Evolutionary conservation across 225 moss, liverwort and hornwort genomes (phyloP).

Genomic region (Asterella californica): DNA sequence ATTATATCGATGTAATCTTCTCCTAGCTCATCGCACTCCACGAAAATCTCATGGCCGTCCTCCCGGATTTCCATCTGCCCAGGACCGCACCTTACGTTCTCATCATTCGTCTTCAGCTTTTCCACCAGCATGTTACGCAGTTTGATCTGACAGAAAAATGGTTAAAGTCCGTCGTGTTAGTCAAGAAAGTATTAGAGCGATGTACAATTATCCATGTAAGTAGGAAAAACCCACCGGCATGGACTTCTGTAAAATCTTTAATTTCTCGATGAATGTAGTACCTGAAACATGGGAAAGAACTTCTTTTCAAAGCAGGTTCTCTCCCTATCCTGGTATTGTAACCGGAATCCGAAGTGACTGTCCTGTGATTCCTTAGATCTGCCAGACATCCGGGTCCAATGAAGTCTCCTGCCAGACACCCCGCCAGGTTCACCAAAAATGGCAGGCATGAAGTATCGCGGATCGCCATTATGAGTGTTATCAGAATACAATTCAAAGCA

Average conservation of each 20-base stretch:
- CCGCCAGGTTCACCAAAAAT: not conserved
- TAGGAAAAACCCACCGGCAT: not conserved
- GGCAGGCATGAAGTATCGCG: not conserved
- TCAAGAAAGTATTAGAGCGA: not conserved
- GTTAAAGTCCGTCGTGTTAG: too few species aligned
- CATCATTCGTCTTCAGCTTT: not conserved
- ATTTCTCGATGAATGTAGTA: not conserved
- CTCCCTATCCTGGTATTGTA: not conserved
- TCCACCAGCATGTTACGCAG: not conserved
- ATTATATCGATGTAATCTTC: not conserved
- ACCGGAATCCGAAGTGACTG: not conserved
- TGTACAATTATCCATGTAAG: not conserved
- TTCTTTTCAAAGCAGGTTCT: not conserved
- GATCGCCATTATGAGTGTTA: not conserved
- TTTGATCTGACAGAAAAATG: not conserved
- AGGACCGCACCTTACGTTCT: not conserved
- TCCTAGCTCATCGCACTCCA: not conserved
- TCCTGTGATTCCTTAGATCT: not conserved
- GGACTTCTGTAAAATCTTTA: too few species aligned
- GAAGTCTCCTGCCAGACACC: too few species aligned
- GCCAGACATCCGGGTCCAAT: too few species aligned
- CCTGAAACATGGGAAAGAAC: not conserved
- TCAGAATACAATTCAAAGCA: not conserved
- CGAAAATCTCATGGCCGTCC: not conserved
- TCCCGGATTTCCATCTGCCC: not conserved